Percentiles rank a stretch among this genome's conserved stretches.
These are phyloP conservation scores for Zymoseptoria tritici DNA, from an alignment of 2,329 filamentous ascomycete species.

Conservation along the genomic window DNA sequence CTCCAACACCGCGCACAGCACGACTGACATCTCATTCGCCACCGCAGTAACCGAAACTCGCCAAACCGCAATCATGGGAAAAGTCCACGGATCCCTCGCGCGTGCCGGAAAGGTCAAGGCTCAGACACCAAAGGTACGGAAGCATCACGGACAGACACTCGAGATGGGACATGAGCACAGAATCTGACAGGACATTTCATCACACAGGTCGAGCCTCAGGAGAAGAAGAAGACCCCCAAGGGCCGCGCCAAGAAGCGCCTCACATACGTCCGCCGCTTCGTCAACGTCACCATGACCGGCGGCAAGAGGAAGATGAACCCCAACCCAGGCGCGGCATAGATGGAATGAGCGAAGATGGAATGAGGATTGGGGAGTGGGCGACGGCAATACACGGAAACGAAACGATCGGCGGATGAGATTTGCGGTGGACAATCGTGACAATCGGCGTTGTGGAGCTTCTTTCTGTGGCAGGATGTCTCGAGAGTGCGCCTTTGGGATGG, in stretches of 20 bases:
- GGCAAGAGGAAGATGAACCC: slow-evolving; percentile 99
- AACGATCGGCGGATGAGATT: neutral
- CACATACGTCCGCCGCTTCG: slow-evolving; percentile 93
- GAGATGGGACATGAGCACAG: neutral
- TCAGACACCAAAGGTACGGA: slow-evolving; percentile 79
- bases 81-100: slow-evolving; percentile 89
- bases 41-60: slow-evolving; percentile 15
- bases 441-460: neutral
- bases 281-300: slow-evolving; percentile 94
- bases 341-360: neutral
- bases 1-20: neutral
- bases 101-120: slow-evolving; percentile 98
- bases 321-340: slow-evolving; percentile 56
- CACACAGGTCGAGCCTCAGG: slow-evolving; percentile 70
- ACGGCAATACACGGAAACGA: neutral
- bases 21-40: slow-evolving; percentile 8
- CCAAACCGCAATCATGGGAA: slow-evolving; percentile 65
- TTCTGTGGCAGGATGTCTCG: slow-evolving; percentile 10
- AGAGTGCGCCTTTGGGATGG: slow-evolving; percentile 9
- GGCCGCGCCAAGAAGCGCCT: slow-evolving; percentile 96
- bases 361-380: neutral
- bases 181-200: slow-evolving; percentile 1
- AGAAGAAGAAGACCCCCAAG: slow-evolving; percentile 97
- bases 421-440: neutral
- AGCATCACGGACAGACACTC: slow-evolving; percentile 4